Evolutionary conservation across 768 basidiomycete species (phyloP).

Genomic region (Lactarius deliciosus): DNA sequence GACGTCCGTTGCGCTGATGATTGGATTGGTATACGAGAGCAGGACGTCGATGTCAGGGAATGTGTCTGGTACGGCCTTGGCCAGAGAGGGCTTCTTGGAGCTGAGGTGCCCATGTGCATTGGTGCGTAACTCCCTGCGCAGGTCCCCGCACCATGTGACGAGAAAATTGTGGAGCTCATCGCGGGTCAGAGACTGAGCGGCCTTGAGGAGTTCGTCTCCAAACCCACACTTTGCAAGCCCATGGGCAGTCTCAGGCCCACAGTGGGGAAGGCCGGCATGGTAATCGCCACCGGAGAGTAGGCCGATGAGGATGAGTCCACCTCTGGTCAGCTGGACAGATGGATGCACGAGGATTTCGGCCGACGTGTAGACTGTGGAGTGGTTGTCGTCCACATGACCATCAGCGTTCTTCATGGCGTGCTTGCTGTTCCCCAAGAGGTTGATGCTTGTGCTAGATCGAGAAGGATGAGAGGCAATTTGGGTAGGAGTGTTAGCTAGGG

Average conservation of each 20-base stretch:
- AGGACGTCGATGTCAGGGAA: conserved; percentile 77
- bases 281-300: conserved; percentile 92
- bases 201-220: conserved; percentile 64
- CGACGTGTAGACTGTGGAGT: conserved; percentile 46
- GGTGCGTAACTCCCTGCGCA: conserved; percentile 64
- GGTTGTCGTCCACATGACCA: conserved; percentile 72
- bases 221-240: conserved; percentile 82
- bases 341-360: conserved; percentile 45
- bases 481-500: not conserved
- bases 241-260: conserved; percentile 68
- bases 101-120: conserved; percentile 64
- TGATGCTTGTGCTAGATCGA: conserved; percentile 57
- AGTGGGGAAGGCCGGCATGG: conserved; percentile 64
- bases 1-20: conserved; percentile 61
- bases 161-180: conserved; percentile 52
- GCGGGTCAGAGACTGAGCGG: conserved; percentile 36
- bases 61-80: conserved; percentile 57
- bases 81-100: conserved; percentile 61
- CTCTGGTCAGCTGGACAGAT: conserved; percentile 50
- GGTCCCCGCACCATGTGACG: conserved; percentile 57
- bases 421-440: conserved; percentile 66
- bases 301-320: conserved; percentile 80
- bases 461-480: conserved; percentile 1
- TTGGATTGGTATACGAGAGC: conserved; percentile 72
- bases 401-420: conserved; percentile 61